These are phyloP conservation scores for Setomelanomma holmii DNA, from an alignment of 2,329 filamentous ascomycete species.

Conservation along the genomic window DNA sequence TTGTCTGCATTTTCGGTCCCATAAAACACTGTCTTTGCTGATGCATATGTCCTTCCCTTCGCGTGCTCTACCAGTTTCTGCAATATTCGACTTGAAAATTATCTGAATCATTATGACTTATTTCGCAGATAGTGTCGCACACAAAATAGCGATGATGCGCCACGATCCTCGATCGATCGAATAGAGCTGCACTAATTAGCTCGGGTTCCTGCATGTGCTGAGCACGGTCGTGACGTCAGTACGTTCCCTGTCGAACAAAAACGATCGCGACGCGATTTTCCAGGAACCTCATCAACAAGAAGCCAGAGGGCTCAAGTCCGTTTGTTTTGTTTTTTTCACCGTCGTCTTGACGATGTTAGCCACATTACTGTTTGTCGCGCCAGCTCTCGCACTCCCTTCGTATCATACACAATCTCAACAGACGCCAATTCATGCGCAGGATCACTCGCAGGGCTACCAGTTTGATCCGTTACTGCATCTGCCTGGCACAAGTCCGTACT, in stretches of 20 bases:
- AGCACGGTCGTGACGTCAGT: background rate
- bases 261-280: background rate
- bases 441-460: slow-evolving; percentile 46
- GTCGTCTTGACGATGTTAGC: slow-evolving; percentile 9
- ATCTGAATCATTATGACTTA: no score
- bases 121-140: no score
- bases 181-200: background rate
- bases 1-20: no score
- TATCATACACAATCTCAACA: slow-evolving; percentile 12
- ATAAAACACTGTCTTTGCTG: no score
- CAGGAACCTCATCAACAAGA: background rate
- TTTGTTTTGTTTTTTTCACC: background rate
- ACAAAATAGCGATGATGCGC: no score
- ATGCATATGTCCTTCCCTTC: no score
- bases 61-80: no score
- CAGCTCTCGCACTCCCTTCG: slow-evolving; percentile 29
- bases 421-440: slow-evolving; percentile 27
- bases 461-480: slow-evolving; percentile 59
- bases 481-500: slow-evolving; percentile 59
- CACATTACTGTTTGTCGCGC: slow-evolving; percentile 24
- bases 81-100: no score
- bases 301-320: background rate
- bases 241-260: background rate
- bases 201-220: background rate
- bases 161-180: background rate